Conservation (phyloP, 225 moss, liverwort and hornwort genomes). For the Sphagnum tenellum region DNA sequence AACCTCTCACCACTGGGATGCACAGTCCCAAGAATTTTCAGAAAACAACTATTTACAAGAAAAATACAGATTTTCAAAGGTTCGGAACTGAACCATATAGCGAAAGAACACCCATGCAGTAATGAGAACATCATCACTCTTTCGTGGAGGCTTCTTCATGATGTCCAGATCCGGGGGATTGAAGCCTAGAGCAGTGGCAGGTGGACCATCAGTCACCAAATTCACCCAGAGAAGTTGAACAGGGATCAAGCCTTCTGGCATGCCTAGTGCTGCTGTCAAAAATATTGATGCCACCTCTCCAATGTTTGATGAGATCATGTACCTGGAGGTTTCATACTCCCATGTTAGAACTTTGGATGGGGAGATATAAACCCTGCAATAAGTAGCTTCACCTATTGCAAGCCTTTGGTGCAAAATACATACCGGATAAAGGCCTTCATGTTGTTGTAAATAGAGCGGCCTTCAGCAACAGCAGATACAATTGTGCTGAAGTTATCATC, state of each 20-base stretch:
- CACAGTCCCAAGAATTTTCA: no score
- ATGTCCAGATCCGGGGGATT: slow-evolving; percentile 49
- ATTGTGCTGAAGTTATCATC: slow-evolving; percentile 52
- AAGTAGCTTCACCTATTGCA: neutral
- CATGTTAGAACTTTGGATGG: neutral
- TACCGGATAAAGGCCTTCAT: slow-evolving; percentile 94
- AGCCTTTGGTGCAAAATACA: slow-evolving; percentile 4
- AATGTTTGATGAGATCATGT: slow-evolving; percentile 30
- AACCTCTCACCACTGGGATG: no score
- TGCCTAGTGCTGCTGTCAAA: slow-evolving; percentile 40
- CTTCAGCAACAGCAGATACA: slow-evolving; percentile 32
- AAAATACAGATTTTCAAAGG: no score
- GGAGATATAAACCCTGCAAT: neutral
- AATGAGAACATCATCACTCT: slow-evolving; percentile 34
- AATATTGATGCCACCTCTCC: slow-evolving; percentile 44
- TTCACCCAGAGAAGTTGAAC: slow-evolving; percentile 57
- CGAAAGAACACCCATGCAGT: slow-evolving; percentile 35
- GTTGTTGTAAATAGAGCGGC: slow-evolving; percentile 76
- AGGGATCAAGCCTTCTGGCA: slow-evolving; percentile 46
- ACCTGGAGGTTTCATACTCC: neutral
- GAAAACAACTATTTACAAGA: no score
- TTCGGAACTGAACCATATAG: slow-evolving; percentile 16
- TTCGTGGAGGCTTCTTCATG: slow-evolving; percentile 37
- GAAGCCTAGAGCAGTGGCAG: slow-evolving; percentile 53
- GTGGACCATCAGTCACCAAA: slow-evolving; percentile 47